A percentile compares a stretch with the other conserved stretches of the same genome.
phyloP scores from a whole-genome alignment of 2,329 filamentous ascomycete species.

The Aureobasidium musti region DNA sequence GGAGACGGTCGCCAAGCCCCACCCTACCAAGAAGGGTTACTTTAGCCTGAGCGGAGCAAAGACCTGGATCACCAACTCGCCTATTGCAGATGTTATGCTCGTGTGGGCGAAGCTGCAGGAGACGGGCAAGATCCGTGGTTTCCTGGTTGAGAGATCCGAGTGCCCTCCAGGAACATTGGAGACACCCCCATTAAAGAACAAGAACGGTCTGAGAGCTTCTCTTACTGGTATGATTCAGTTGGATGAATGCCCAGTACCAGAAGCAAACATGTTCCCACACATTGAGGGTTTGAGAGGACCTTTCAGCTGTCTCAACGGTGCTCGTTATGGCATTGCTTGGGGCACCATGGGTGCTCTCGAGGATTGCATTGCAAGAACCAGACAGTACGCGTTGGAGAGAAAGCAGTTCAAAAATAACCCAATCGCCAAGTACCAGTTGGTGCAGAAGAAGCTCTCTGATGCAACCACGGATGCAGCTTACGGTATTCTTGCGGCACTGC shows the following conservation, averaged over 20 bases:
- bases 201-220: constrained; percentile 88
- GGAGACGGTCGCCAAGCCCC: constrained; percentile 82
- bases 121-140: constrained; percentile 92
- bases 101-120: constrained; percentile 93
- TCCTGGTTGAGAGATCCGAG: constrained; percentile 80
- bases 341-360: constrained; percentile 93
- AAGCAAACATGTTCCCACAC: constrained; percentile 90
- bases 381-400: constrained; percentile 86
- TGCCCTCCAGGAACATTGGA: constrained; percentile 87
- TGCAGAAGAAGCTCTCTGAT: constrained; percentile 97
- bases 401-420: constrained; percentile 97
- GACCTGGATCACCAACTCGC: constrained; percentile 96
- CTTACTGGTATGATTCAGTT: constrained; percentile 98
- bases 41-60: constrained; percentile 78
- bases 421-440: constrained; percentile 90
- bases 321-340: constrained; percentile 89
- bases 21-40: constrained; percentile 81
- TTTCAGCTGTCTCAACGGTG: constrained; percentile 92
- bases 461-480: constrained; percentile 88
- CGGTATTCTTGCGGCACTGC: constrained; percentile 83
- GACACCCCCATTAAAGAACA: constrained; percentile 90
- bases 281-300: constrained; percentile 85
- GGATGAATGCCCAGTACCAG: constrained; percentile 83
- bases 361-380: constrained; percentile 78
- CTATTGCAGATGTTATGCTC: constrained; percentile 79